These are phyloP conservation scores for Aristolochia fimbriata DNA, from an alignment of 164 flowering plant species.

Conservation along the genomic window DNA sequence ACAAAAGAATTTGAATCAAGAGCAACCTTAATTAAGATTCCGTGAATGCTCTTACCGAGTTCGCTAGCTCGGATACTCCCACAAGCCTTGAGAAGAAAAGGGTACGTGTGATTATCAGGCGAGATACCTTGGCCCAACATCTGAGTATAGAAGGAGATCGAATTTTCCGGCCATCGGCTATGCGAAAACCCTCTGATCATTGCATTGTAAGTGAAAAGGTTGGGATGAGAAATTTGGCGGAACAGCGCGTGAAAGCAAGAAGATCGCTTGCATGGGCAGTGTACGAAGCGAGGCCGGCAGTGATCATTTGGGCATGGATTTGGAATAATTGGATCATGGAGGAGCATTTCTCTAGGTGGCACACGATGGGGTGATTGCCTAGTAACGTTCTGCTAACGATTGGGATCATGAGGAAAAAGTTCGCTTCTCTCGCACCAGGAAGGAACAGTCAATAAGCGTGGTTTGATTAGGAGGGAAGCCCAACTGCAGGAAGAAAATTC, in stretches of 20 bases:
- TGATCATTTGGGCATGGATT: constrained; percentile 59
- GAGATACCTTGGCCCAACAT: constrained; percentile 16
- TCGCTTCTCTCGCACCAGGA: too few species aligned
- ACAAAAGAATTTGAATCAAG: constrained; percentile 16
- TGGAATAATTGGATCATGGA: constrained; percentile 44
- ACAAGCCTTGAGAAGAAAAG: constrained; percentile 35
- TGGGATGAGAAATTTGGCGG: constrained; percentile 31
- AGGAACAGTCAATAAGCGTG: neutral
- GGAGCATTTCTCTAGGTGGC: constrained; percentile 37
- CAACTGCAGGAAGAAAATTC: neutral
- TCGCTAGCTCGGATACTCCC: neutral
- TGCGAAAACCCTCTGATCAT: constrained; percentile 27
- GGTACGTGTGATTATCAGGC: constrained; percentile 29
- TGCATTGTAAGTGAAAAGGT: constrained; percentile 51
- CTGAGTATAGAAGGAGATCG: constrained; percentile 16
- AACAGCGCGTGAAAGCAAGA: constrained; percentile 37
- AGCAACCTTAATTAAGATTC: constrained; percentile 17
- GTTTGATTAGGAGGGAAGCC: neutral
- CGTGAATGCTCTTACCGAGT: constrained; percentile 11
- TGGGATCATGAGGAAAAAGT: neutral
- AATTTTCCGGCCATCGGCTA: constrained; percentile 19
- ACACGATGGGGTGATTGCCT: constrained; percentile 28
- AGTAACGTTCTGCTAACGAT: neutral
- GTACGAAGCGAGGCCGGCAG: constrained; percentile 36
- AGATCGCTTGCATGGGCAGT: constrained; percentile 49